Base-by-base conservation (phyloP, 1,284 basidiomycete genomes). In the Ceratobasidium theobromae region DNA sequence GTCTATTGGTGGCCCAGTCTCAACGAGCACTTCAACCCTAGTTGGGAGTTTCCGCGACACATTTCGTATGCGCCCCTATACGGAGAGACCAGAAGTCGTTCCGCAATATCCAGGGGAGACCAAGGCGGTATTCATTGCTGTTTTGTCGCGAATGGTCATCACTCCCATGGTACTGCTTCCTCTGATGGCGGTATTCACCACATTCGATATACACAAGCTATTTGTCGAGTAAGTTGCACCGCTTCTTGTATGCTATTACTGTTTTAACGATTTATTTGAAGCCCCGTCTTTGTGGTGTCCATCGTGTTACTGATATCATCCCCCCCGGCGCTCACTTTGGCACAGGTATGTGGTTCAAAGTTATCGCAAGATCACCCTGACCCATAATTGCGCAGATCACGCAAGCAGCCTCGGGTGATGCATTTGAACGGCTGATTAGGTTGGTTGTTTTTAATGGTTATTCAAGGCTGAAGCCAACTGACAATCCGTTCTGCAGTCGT, bases 391-490 rank as follows among this genome's bases (percentile, higher is more conserved):
- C 49, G 74, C 75, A 95, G 81, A 93, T 96, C 73, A 94, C 93
- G 0, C 90, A 93, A 77, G 90, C 90, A 3, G 90, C 86, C 1
- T 88, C 87, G 0, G 91, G 91, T 9, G 91, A 93, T 73, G 88
- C 91, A 0, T 96, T 98, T 74, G 95, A 98, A 76, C 81, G 92
- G 4, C 82, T 98, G 53, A 92, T 98, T 23, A 51, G 48, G 48
- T 51, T 12, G 28, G 48, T 30, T 25, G 18, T 4, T 25, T 45
- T 21, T 51, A n/a, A n/a, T 28, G 23, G 5, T 69, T 78, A 76
- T 80, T 0, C 81, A 81, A 68, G 9, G 6, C 77, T 72, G 51
- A 76, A 75, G 74, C 73, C 72, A 2, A 77, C 67, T 27, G 43
- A 46, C 43, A 23, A 23, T 12, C 18, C 43, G 9, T 51, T n/a